Base-by-base conservation (phyloP, 495 filamentous ascomycete species). In the Penicillium silybi region DNA sequence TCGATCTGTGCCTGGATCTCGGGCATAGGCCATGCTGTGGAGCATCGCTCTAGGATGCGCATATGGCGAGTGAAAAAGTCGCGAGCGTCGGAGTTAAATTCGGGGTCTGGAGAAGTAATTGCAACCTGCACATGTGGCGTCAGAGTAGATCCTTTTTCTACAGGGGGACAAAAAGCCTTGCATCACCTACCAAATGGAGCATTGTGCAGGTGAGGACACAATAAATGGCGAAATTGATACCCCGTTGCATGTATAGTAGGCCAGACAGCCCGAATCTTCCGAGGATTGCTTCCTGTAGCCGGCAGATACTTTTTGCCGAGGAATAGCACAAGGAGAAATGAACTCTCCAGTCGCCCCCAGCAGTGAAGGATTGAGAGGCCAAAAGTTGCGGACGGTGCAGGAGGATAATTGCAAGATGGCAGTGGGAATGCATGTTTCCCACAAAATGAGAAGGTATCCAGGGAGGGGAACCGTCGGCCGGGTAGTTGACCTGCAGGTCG, bases 161-260 rank as follows among this genome's bases (percentile, higher is more conserved):
- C 27, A 1, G 11, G 29, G n/a, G 10, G 1, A 4, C 39, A n/a
- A 43, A 3, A 44, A 20, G 16, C 10, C 19, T 41, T 50, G 38
- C 44, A 16, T 5, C 37, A 73, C 89, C 66, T 75, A 98, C 93
- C 71, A 98, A 70, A 72, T 98, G 95, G 50, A 98, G 79, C 75
- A 97, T 93, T 25, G 91, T 93, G 74, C 91, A 97, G 11, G 89
- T 96, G 34, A 98, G 75, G 23, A 96, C 80, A 38, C 84, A 83
- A 62, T 98, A 98, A 18, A 98, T 95, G 18, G 91, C 90, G 65
- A 96, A 97, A 72, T 90, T 96, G 60, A 97, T 89, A 32, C 93
- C 93, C 54, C 93, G 79, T 63, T 90, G 85, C 93, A 98, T 97
- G 75, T 86, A 95, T 51, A 92, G 78, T 2, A 97, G 75, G 1